Base-by-base conservation (phyloP, 768 basidiomycete species). In the Zangia roseola region DNA sequence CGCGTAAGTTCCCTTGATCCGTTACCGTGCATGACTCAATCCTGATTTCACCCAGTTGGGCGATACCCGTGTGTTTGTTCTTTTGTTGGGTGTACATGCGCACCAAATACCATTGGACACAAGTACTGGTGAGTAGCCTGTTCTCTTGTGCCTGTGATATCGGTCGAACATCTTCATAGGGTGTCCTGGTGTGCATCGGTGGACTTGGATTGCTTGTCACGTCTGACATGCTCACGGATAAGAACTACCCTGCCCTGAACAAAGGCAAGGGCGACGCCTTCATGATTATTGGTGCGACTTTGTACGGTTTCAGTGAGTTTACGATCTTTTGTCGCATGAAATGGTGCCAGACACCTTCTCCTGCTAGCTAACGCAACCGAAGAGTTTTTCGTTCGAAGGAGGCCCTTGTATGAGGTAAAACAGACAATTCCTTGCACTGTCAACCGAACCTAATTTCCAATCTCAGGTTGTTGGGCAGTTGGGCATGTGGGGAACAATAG, bases 21-120 rank as follows among this genome's bases (percentile, higher is more conserved):
- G 5, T 31, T 45, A 12, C 34, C 17, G 21, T 35, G n/a, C 17
- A 34, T 26, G 19, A 24, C 26, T 34, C 54, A 20, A 59, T 25
- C 1, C 12, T 4, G n/a, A 17, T 38, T 44, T 24, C 28, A n/a
- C 50, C 9, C 41, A 88, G 86, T 45, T 92, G 90, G 91, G 91
- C 91, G 1, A 94, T 91, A 59, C 91, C 91, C 21, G 80, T 88
- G 12, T 93, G 91, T 66, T 71, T 93, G 63, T 77, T 88, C 69
- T 83, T 93, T 68, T 84, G 83, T 25, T 94, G 84, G 81, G 44
- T 93, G 9, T 93, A 89, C 69, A 83, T 93, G 81, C 80, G 85
- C 30, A 80, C 82, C 14, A 80, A 65, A 62, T 92, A 88, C 63
- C 86, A 88, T 49, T 91, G 86, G 86, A 89, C 88, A 0, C 91